Evolutionary conservation across 495 filamentous ascomycete species (phyloP).

Genomic region (Penicillium paradoxum): DNA sequence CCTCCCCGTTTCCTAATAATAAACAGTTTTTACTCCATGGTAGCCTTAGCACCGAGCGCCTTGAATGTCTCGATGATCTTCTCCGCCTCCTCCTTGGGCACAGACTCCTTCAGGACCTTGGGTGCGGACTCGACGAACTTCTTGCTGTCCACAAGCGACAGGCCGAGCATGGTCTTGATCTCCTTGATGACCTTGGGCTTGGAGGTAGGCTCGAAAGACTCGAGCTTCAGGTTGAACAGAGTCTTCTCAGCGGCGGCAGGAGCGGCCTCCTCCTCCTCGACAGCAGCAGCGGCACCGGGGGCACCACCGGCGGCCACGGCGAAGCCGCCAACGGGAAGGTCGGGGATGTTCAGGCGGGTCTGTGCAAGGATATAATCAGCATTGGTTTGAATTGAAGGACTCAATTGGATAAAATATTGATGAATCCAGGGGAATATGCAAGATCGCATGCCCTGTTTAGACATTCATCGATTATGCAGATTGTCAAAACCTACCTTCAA

Average conservation of each 20-base stretch:
- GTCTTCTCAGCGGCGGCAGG: slow-evolving; percentile 90
- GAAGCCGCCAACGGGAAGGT: slow-evolving; percentile 88
- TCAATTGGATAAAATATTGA: background rate
- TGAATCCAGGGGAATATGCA: background rate
- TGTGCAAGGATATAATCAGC: slow-evolving; percentile 32
- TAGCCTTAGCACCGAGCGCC: slow-evolving; percentile 79
- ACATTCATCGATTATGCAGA: no score
- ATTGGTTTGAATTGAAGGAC: background rate
- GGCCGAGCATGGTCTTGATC: slow-evolving; percentile 89
- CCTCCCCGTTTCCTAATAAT: slow-evolving; percentile 3
- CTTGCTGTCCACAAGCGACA: slow-evolving; percentile 98
- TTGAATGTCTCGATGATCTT: slow-evolving; percentile 96
- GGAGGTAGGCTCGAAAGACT: slow-evolving; percentile 75
- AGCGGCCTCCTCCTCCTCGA: slow-evolving; percentile 78
- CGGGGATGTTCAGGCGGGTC: slow-evolving; percentile 95
- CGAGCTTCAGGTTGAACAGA: slow-evolving; percentile 90
- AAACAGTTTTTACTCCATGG: slow-evolving; percentile 68
- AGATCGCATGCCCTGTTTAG: slow-evolving; percentile 6
- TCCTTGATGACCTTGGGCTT: slow-evolving; percentile 99
- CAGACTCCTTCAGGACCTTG: slow-evolving; percentile 96
- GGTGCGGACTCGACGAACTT: slow-evolving; percentile 98
- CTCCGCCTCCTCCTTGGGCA: slow-evolving; percentile 97
- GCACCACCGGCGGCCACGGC: slow-evolving; percentile 56
- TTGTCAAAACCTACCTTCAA: slow-evolving; percentile 64
- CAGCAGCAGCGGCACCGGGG: slow-evolving; percentile 57